Conservation (phyloP, 2,329 filamentous ascomycete species). For the Pseudogymnoascus sp. region DNA sequence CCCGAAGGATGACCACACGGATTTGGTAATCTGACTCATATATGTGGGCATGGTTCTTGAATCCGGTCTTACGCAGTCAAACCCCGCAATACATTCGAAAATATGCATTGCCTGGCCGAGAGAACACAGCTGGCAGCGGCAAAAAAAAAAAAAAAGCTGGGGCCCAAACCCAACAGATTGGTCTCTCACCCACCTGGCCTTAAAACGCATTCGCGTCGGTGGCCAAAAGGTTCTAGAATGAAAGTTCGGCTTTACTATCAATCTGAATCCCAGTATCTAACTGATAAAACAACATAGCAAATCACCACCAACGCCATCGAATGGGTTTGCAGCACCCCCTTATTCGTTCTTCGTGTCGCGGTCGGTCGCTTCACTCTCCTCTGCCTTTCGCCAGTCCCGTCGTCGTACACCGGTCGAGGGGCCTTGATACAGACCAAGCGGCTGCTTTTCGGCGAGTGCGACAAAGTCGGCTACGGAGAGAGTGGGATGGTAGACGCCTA, state of each 20-base stretch:
- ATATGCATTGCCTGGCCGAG: neutral
- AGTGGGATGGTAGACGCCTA: neutral
- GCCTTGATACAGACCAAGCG: constrained; percentile 20
- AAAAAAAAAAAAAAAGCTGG: too few species aligned
- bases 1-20: neutral
- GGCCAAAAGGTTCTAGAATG: neutral
- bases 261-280: neutral
- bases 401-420: constrained; percentile 18
- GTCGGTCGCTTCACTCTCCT: neutral
- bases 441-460: constrained; percentile 15
- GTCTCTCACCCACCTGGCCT: too few species aligned
- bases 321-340: neutral
- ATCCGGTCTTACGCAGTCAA: neutral
- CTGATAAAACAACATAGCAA: neutral
- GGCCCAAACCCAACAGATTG: neutral
- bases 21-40: neutral
- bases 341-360: neutral
- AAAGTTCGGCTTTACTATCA: neutral
- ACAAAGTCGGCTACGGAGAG: constrained; percentile 13
- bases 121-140: neutral
- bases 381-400: constrained; percentile 18
- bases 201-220: neutral
- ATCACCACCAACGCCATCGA: neutral
- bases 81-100: neutral
- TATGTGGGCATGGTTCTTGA: neutral